These are phyloP conservation scores for Camellia oleifera DNA, from an alignment of 179 eudicot genomes.

Conservation along the genomic window DNA sequence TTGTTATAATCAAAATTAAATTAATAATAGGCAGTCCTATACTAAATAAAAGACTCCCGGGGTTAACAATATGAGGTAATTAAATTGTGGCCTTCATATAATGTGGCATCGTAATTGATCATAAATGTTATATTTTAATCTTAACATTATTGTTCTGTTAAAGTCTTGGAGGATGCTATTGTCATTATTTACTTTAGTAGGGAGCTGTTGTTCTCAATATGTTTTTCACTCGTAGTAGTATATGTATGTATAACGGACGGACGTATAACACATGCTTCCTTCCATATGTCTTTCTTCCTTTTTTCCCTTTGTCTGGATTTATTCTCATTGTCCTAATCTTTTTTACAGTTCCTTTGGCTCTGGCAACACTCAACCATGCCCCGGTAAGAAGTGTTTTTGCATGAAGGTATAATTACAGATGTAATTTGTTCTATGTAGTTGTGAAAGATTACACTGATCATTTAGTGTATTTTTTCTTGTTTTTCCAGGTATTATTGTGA, in stretches of 20 bases:
- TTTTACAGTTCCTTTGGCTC: conserved; percentile 9
- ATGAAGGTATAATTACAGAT: background rate
- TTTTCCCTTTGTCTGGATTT: background rate
- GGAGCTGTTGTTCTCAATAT: background rate
- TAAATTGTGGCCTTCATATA: background rate
- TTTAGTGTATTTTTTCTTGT: background rate
- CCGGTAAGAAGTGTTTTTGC: background rate
- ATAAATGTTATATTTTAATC: background rate
- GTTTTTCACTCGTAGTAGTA: background rate
- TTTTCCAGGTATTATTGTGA: conserved; percentile 21
- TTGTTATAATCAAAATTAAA: background rate
- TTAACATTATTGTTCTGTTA: background rate
- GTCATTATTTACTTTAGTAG: background rate
- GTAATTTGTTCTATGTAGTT: background rate
- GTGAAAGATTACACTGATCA: background rate
- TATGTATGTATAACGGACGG: background rate
- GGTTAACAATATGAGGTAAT: background rate
- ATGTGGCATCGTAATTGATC: no score
- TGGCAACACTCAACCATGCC: conserved; percentile 10
- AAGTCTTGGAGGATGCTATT: background rate
- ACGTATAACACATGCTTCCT: background rate
- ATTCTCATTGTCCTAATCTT: background rate
- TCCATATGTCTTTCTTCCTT: background rate
- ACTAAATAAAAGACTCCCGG: background rate
- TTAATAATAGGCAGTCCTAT: background rate